phyloP scores from a whole-genome alignment of 139 green algal species.

The Raphidocelis subcapitata region DNA sequence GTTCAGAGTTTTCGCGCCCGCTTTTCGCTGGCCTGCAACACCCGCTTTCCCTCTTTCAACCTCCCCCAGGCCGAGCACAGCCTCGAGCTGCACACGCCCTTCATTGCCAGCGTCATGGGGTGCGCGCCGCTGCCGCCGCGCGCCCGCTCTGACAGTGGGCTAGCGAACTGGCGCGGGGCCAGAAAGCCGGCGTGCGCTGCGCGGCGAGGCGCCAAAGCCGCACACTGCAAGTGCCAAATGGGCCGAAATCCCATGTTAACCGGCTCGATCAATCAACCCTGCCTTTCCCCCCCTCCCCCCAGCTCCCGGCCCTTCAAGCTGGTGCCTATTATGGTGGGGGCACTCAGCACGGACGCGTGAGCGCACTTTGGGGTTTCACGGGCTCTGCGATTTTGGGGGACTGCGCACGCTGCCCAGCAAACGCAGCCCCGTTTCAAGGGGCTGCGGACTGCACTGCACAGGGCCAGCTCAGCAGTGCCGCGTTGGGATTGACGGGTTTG shows the following conservation, averaged over 20 bases:
- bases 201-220: no score
- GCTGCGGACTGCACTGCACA: neutral
- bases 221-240: neutral
- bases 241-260: neutral
- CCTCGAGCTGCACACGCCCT: conserved; percentile 95
- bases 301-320: conserved; percentile 63
- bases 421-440: neutral
- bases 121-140: neutral
- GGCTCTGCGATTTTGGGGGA: neutral
- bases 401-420: neutral
- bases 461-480: neutral
- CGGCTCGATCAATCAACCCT: neutral
- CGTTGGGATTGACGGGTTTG: neutral
- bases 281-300: neutral
- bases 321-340: conserved; percentile 95
- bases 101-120: conserved; percentile 72
- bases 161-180: neutral
- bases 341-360: conserved; percentile 63
- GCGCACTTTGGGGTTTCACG: neutral
- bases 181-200: neutral
- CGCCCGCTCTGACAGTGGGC: neutral
- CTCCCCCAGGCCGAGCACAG: conserved; percentile 84
- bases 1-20: no score
- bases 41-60: neutral
- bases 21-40: no score